Percentiles rank a stretch among this genome's conserved stretches.
phyloP scores from a whole-genome alignment of 257 asterid species.

The Solanum commersonii region DNA sequence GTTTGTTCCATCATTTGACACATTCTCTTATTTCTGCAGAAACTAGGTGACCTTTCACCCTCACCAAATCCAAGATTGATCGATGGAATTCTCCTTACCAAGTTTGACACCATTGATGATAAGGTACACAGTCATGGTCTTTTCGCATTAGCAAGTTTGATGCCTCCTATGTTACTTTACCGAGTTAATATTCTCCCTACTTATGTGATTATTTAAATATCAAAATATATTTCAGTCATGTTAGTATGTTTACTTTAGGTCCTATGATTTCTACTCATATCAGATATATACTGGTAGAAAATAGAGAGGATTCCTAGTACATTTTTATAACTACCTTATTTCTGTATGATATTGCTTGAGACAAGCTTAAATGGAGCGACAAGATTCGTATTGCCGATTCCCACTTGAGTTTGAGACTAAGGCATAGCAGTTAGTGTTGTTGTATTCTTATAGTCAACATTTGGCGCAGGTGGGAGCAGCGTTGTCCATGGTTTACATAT shows the following conservation, averaged over 20 bases:
- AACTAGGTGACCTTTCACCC: conserved; percentile 87
- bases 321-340: background rate
- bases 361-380: background rate
- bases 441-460: background rate
- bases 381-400: background rate
- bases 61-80: conserved; percentile 78
- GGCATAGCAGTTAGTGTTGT: background rate
- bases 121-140: conserved; percentile 34
- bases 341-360: background rate
- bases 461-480: conserved; percentile 86
- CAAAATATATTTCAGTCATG: background rate
- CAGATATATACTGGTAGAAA: background rate
- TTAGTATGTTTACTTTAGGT: background rate
- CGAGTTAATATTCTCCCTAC: background rate
- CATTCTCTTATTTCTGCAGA: conserved; percentile 33
- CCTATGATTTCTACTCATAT: background rate
- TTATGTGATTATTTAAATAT: background rate
- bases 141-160: background rate
- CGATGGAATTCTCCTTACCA: conserved; percentile 89
- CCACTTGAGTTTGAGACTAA: background rate
- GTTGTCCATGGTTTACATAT: conserved; percentile 88
- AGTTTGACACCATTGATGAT: conserved; percentile 93
- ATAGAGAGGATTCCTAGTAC: background rate
- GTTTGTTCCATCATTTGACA: background rate
- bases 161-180: background rate